These are phyloP conservation scores for Terfezia boudieri DNA, from an alignment of 495 filamentous ascomycete species.

Conservation along the genomic window DNA sequence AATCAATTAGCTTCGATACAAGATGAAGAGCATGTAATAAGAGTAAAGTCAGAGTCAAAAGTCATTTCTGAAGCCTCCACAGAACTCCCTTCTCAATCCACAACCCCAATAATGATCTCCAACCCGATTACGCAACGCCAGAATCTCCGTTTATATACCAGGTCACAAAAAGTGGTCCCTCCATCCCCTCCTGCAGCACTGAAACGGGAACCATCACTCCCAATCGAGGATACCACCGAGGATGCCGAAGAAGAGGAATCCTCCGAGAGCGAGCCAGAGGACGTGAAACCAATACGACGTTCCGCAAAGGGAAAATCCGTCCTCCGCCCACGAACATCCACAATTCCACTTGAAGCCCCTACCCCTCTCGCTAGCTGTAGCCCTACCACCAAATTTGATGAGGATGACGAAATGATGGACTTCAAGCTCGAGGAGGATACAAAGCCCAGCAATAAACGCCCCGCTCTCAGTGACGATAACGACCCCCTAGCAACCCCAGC, in stretches of 20 bases:
- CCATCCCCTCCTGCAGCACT: too few relatives aligned
- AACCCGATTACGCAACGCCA: too few relatives aligned
- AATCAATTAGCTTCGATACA: not conserved
- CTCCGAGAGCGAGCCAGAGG: not conserved
- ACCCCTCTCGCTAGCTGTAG: not conserved
- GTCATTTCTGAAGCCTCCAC: too few relatives aligned
- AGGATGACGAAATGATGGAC: not conserved
- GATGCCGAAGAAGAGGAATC: not conserved
- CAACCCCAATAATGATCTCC: too few relatives aligned
- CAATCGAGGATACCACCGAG: not conserved
- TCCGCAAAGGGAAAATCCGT: slow-evolving; percentile 8
- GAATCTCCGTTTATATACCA: too few relatives aligned
- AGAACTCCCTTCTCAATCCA: too few relatives aligned
- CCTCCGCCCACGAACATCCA: slow-evolving; percentile 3
- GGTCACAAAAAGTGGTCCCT: too few relatives aligned
- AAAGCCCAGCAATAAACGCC: not conserved
- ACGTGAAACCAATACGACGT: not conserved
- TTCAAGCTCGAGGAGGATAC: not conserved
- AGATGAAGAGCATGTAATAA: too few relatives aligned
- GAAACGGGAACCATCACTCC: too few relatives aligned
- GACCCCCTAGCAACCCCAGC: not conserved
- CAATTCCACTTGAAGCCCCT: not conserved
- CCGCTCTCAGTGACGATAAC: not conserved
- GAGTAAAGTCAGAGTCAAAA: too few relatives aligned
- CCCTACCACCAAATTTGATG: not conserved